phyloP scores from a whole-genome alignment of 495 filamentous ascomycete species.

The Aspergillus taichungensis region DNA sequence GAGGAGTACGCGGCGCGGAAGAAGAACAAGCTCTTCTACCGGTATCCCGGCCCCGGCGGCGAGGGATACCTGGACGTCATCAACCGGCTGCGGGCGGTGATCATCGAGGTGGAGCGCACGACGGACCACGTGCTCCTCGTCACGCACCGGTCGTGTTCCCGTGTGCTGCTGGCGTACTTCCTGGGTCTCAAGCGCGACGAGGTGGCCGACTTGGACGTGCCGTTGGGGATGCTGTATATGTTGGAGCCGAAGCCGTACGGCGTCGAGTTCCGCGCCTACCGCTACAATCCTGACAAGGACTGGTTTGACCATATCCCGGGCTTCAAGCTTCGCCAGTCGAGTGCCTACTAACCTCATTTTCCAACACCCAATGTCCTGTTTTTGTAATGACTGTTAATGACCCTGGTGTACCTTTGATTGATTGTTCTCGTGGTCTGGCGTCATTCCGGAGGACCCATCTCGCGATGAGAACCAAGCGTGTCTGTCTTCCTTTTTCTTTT shows the following conservation, averaged over 20 bases:
- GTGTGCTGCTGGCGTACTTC: slow-evolving; percentile 93
- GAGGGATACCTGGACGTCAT: slow-evolving; percentile 97
- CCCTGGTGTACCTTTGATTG: background rate
- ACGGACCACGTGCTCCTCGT: slow-evolving; percentile 90
- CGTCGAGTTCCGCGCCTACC: slow-evolving; percentile 90
- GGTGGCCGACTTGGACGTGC: slow-evolving; percentile 87
- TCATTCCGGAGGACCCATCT: too few species aligned
- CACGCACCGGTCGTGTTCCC: slow-evolving; percentile 79
- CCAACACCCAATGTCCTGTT: background rate
- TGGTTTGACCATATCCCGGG: slow-evolving; percentile 78
- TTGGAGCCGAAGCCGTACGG: slow-evolving; percentile 97
- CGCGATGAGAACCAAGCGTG: background rate
- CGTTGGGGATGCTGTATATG: slow-evolving; percentile 83
- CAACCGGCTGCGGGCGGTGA: slow-evolving; percentile 88
- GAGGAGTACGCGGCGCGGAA: slow-evolving; percentile 70
- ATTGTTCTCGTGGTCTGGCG: background rate
- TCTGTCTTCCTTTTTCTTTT: background rate
- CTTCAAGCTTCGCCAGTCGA: slow-evolving; percentile 58
- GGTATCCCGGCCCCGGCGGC: slow-evolving; percentile 89
- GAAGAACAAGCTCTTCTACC: slow-evolving; percentile 80
- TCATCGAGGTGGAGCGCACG: slow-evolving; percentile 93
- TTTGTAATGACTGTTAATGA: slow-evolving; percentile 14
- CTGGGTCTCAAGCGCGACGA: slow-evolving; percentile 80
- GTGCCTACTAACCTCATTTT: slow-evolving; percentile 2
- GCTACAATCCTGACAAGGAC: slow-evolving; percentile 64